Base-by-base conservation (phyloP, 2,329 filamentous ascomycete species). In the Cladophialophora psammophila region DNA sequence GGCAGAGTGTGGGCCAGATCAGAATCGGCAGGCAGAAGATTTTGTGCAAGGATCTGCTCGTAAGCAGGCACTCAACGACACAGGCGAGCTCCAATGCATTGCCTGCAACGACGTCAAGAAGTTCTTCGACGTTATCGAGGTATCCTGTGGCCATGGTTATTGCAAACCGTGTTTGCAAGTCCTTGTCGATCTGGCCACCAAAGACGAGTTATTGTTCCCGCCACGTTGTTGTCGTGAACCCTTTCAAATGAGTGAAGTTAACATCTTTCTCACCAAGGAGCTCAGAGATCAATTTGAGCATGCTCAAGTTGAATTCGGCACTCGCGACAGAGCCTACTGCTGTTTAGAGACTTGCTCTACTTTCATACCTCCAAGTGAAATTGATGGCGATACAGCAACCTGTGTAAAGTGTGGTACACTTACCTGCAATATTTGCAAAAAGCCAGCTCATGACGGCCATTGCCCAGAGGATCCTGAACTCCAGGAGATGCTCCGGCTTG, bases 341-440 rank as follows among this genome's bases (percentile, higher is more conserved):
- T 79, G 81, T 35, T 64, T 65, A 0, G 63, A 74, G 0, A 54
- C 69, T 0, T 88, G 86, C 66, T 83, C 80, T 0, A 69, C 72
- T 0, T 88, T 87, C 70, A 81, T 88, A 2, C 77, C 75, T 0
- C 66, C 72, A 0, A 34, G 66, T 0, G 69, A 69, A 4, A 80
- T 84, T 40, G 2, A 65, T 0, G 69, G 65, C 2, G 75, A 80
- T 0, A 48, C 78, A 0, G 86, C 77, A 0, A 76, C 64, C 0
- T 89, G 86, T 52, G 62, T 69, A 0, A 20, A 70, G 0, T 89
- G 87, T 66, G 0, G 42, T 0, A 64, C 48, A 0, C 72, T 56
- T 0, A 89, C 86, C 0, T 90, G 87, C 69, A 74, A 69, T 0
- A 73, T 75, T 0, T 89, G 87, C 79, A 88, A 88, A 71, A 72